These are phyloP conservation scores for Neurospora terricola DNA, from an alignment of 495 filamentous ascomycete species.

Conservation along the genomic window DNA sequence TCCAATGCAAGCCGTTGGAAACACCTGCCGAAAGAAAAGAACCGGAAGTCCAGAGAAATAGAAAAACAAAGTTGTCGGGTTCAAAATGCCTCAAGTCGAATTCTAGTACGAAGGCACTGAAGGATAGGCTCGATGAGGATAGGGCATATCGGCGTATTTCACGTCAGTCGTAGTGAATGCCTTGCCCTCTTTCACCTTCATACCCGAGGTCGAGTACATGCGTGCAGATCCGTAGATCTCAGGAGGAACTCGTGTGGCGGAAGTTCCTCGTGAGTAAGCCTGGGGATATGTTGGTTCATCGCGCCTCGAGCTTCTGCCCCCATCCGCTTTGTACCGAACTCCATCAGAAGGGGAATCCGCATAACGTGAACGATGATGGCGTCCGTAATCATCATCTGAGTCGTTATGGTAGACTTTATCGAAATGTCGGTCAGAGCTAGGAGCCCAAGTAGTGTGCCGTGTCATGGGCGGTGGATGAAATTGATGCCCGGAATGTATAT, in stretches of 20 bases:
- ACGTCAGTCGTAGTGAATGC: conserved; percentile 12
- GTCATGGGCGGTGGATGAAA: conserved; percentile 8
- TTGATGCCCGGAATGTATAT: not conserved
- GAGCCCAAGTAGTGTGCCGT: conserved; percentile 16
- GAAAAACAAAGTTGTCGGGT: not conserved
- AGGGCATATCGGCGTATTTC: conserved; percentile 8
- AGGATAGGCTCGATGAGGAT: not conserved
- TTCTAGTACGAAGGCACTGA: not conserved
- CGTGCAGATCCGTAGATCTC: not conserved
- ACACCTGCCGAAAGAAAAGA: not conserved
- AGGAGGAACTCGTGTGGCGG: not conserved
- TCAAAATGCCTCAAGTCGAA: not conserved
- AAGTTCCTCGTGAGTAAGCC: not conserved
- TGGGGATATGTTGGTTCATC: not conserved
- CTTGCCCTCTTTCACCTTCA: conserved; percentile 18
- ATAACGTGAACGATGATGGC: conserved; percentile 5
- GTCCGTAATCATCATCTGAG: conserved; percentile 21
- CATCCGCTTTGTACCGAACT: not conserved
- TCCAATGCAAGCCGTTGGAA: not conserved
- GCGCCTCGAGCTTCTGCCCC: not conserved
- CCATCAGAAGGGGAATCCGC: not conserved
- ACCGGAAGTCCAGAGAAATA: not conserved
- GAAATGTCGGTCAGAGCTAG: not conserved
- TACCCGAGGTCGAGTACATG: not conserved
- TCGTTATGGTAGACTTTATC: conserved; percentile 11